Base-by-base conservation (phyloP, 768 basidiomycete species). In the Lactarius sp. region DNA sequence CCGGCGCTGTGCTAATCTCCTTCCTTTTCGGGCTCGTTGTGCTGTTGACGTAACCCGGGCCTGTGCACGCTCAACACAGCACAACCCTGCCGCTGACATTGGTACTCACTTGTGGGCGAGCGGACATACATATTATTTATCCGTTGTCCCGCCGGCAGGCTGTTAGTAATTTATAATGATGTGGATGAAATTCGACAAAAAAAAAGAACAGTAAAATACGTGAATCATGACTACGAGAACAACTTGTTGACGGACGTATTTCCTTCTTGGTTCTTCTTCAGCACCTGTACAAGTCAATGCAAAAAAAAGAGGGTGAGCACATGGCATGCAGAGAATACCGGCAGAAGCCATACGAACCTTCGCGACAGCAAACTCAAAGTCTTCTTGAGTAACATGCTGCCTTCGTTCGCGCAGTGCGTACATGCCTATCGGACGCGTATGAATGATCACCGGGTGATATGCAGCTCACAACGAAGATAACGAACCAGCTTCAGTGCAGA, bases 341-440 rank as follows among this genome's bases (percentile, higher is more conserved):
- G 39, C 39, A 41, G 55, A 33, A 13, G 51, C 18, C 9, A 51
- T 13, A 73, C 76, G 5, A 57, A 90, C 93, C 83, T 97, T 98
- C 2, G 95, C 94, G 13, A 98, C 90, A 39, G 96, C 95, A 78
- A 98, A 94, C 79, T 98, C 97, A 71, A 98, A 98, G 72, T 98
- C 96, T 72, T 98, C 96, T 75, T 97, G 95, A 3, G 95, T 97
- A 56, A 98, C 96, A 74, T 98, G 95, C 68, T 97, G 95, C 67
- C 96, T 79, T 63, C 96, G 83, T 76, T 99, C 96, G 18, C 96
- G 84, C 3, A 99, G 80, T 0, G 96, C 96, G 71, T 97, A 98
- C 96, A 98, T 98, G 33, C 93, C 93, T 88, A 66, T 53, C 18
- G 4, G 9, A 61, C 34, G 50, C 36, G 36, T 16, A 18, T 52